Percentiles rank a stretch among this genome's conserved stretches.
Evolutionary conservation across 2,329 filamentous ascomycete species (phyloP).

Genomic region (Fusarium sp.): DNA sequence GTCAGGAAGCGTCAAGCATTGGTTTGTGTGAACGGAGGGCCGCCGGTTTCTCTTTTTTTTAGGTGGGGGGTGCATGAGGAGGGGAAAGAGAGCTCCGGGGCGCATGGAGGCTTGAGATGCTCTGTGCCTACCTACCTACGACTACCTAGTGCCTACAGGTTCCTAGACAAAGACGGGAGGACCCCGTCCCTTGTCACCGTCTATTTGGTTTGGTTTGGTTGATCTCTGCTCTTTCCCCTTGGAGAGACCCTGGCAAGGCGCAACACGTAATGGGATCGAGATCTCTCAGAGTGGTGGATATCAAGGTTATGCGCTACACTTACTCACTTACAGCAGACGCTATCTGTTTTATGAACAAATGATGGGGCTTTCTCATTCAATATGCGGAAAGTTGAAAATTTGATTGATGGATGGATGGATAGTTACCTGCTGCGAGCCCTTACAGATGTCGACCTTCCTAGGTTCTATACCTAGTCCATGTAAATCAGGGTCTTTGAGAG

Average conservation of each 20-base stretch:
- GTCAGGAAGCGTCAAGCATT: background rate
- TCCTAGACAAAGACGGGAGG: background rate
- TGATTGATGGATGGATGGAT: conserved; percentile 12
- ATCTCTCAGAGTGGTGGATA: conserved; percentile 24
- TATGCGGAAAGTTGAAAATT: conserved; percentile 25
- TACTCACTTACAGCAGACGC: background rate
- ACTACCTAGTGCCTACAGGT: background rate
- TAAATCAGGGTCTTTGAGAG: conserved; percentile 21
- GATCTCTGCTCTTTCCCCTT: conserved; percentile 1
- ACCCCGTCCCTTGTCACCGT: conserved; percentile 19
- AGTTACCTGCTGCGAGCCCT: background rate
- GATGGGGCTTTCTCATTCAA: conserved; percentile 21
- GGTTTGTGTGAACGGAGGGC: conserved; percentile 27
- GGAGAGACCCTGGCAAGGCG: conserved; percentile 15
- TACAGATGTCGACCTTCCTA: background rate
- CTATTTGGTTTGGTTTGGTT: background rate
- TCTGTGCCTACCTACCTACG: background rate
- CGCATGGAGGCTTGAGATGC: background rate
- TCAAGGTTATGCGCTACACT: conserved; percentile 27
- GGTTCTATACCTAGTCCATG: conserved; percentile 2
- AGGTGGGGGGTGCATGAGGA: conserved; percentile 1
- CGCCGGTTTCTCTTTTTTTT: conserved; percentile 21
- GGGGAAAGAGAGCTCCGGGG: conserved; percentile 29
- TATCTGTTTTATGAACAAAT: background rate
- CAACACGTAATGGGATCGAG: conserved; percentile 30